Percentiles rank a stretch among this genome's conserved stretches.
phyloP scores from a whole-genome alignment of 176 grass and related monocot genomes.

The Triticum turgidum region DNA sequence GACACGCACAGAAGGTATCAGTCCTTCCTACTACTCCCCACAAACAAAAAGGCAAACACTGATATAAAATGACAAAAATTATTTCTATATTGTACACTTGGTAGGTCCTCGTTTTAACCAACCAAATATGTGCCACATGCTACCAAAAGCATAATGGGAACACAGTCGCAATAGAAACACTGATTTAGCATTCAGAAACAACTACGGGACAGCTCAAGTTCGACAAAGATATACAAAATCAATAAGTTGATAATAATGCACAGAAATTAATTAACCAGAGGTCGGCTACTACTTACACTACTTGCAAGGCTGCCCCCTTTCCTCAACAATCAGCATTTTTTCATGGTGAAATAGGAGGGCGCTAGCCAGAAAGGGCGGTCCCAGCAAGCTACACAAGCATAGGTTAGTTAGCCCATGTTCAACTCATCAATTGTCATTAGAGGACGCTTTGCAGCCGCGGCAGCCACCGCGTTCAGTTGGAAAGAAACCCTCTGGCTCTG shows the following conservation, averaged over 20 bases:
- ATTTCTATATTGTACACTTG: no score
- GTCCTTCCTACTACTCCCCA: no score
- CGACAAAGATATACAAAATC: neutral
- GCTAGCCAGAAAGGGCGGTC: neutral
- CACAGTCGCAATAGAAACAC: neutral
- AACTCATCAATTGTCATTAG: slow-evolving; percentile 47
- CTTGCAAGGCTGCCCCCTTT: neutral
- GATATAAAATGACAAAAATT: no score
- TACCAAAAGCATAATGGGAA: neutral
- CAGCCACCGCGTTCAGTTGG: slow-evolving; percentile 60
- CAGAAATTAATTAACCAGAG: neutral
- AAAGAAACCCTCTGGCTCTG: slow-evolving; percentile 96
- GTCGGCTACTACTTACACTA: neutral
- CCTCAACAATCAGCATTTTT: slow-evolving; percentile 11
- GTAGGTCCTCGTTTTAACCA: neutral
- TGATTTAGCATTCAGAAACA: slow-evolving; percentile 5
- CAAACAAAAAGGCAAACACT: no score
- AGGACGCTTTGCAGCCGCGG: slow-evolving; percentile 52
- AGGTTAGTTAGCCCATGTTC: slow-evolving; percentile 30
- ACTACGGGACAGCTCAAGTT: neutral
- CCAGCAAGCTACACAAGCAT: neutral
- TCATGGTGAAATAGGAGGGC: slow-evolving; percentile 7
- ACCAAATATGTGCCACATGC: neutral
- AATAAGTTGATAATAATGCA: neutral
- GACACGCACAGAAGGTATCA: no score